Percentiles rank a stretch among this genome's conserved stretches.
These are phyloP conservation scores for Stemphylium beticola DNA, from an alignment of 2,329 filamentous ascomycete genomes.

Conservation along the genomic window DNA sequence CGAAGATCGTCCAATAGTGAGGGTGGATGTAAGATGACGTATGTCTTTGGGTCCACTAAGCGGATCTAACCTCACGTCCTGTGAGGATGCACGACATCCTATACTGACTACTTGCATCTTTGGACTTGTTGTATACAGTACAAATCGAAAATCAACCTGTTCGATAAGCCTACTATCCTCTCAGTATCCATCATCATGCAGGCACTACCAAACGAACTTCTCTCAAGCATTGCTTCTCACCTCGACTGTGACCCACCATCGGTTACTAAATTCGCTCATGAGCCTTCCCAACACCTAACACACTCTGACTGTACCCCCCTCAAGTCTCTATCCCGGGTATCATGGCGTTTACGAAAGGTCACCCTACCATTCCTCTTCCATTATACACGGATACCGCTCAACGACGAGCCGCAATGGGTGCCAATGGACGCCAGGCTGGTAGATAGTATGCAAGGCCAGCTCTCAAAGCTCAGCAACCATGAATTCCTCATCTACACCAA, in stretches of 20 bases:
- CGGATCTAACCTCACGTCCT: too few relatives aligned
- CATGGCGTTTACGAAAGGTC: slow-evolving; percentile 41
- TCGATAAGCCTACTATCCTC: not conserved
- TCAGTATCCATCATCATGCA: slow-evolving; percentile 21
- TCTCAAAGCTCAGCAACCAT: slow-evolving; percentile 40
- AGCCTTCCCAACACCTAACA: slow-evolving; percentile 39
- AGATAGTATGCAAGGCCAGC: slow-evolving; percentile 42
- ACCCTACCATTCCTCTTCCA: slow-evolving; percentile 42
- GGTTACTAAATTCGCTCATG: slow-evolving; percentile 38
- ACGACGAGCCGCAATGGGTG: slow-evolving; percentile 41
- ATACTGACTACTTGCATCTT: too few relatives aligned
- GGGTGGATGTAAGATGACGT: not conserved
- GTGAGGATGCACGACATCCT: too few relatives aligned
- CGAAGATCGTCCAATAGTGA: not conserved
- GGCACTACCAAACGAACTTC: slow-evolving; percentile 45
- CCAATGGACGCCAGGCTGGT: slow-evolving; percentile 42
- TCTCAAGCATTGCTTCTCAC: slow-evolving; percentile 42
- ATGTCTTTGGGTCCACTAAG: too few relatives aligned
- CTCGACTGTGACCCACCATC: slow-evolving; percentile 43
- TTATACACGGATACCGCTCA: slow-evolving; percentile 35
- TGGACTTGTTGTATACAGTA: not conserved
- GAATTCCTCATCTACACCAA: slow-evolving; percentile 42
- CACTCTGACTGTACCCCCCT: slow-evolving; percentile 27
- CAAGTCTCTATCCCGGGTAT: slow-evolving; percentile 43
- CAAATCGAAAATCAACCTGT: not conserved